phyloP scores from a whole-genome alignment of 2,329 filamentous ascomycete genomes.

The Fusarium nanum region DNA sequence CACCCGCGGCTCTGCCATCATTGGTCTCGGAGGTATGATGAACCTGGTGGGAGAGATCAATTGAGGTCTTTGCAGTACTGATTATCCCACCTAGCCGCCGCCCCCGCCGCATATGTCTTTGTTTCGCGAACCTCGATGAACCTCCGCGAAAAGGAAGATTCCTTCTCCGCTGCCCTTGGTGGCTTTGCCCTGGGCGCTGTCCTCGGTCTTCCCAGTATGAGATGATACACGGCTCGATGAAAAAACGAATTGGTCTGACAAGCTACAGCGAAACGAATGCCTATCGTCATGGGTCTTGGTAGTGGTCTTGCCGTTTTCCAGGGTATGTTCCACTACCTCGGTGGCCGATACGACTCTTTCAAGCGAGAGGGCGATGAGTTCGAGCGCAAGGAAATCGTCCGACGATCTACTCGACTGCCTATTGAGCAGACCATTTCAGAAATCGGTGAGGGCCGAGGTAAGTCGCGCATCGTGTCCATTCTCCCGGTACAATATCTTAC shows the following conservation, averaged over 20 bases:
- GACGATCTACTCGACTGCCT: constrained; percentile 79
- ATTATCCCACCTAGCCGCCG: constrained; percentile 60
- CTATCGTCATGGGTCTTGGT: constrained; percentile 77
- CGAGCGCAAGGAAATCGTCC: constrained; percentile 77
- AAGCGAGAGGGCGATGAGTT: constrained; percentile 75
- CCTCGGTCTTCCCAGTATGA: constrained; percentile 80
- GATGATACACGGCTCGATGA: constrained; percentile 56
- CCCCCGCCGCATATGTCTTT: constrained; percentile 82
- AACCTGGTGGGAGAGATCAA: constrained; percentile 14
- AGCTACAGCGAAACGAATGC: constrained; percentile 64
- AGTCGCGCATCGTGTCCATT: constrained; percentile 41
- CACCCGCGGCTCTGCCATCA: constrained; percentile 79
- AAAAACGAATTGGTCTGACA: constrained; percentile 32
- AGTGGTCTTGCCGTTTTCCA: constrained; percentile 66
- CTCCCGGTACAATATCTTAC: constrained; percentile 28
- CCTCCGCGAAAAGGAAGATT: constrained; percentile 85
- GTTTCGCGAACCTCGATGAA: constrained; percentile 81
- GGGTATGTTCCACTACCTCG: constrained; percentile 75
- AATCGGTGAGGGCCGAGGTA: constrained; percentile 89
- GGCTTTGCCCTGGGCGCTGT: constrained; percentile 81
- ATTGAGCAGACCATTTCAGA: constrained; percentile 83
- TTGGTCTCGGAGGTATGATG: constrained; percentile 61
- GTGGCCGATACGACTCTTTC: constrained; percentile 66
- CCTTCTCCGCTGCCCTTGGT: constrained; percentile 77
- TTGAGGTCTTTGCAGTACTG: constrained; percentile 36